Base-by-base conservation (phyloP, 352 stramenopile species). In the Phytophthora quininea region DNA sequence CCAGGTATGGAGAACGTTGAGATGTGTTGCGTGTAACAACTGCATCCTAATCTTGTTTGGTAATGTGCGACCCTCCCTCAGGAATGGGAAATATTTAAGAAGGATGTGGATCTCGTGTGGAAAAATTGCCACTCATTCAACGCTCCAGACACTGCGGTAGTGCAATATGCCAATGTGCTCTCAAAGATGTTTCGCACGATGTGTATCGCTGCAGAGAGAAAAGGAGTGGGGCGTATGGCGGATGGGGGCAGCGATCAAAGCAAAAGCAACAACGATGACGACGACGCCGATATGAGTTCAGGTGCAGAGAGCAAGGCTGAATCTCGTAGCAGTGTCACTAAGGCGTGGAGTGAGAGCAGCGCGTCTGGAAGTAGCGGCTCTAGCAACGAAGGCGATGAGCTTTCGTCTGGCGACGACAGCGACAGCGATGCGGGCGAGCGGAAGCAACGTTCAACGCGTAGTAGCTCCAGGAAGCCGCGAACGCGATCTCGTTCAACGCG, bases 111-210 rank as follows among this genome's bases (percentile, higher is more conserved):
- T 37, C 85, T 76, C 43, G 86, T 97, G 46, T 97, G 89, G 86
- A 64, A 76, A 32, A 97, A 97, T 68, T 97, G 90, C 62, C 81
- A 87, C 33, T 63, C 67, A 35, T 97, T 92, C 63, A 96, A 97
- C 58, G 74, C 82, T 48, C 54, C 74, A 8, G 88, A 95, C 54
- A 91, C 84, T 45, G 65, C 90, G 49, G 85, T 96, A 24, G 82
- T 92, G 12, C 73, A 92, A 53, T 96, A 94, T 69, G 86, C 88
- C 15, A 67, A 91, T 40, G 68, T 76, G 32, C 66, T 97, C 8
- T 82, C 85, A 9, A 76, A 74, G 27, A 74, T 96, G 63, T 92
- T 82, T 53, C 73, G 77, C 46, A 66, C 71, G 19, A 94, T 94
- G 84, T 79, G 63, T 40, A 71, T 71, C 33, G 67, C 75, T 56